A percentile compares a stretch with the other conserved stretches of the same genome.
Evolutionary conservation across 192 early-diverging fungal genomes (phyloP).

Genomic region (Podila epicladia): DNA sequence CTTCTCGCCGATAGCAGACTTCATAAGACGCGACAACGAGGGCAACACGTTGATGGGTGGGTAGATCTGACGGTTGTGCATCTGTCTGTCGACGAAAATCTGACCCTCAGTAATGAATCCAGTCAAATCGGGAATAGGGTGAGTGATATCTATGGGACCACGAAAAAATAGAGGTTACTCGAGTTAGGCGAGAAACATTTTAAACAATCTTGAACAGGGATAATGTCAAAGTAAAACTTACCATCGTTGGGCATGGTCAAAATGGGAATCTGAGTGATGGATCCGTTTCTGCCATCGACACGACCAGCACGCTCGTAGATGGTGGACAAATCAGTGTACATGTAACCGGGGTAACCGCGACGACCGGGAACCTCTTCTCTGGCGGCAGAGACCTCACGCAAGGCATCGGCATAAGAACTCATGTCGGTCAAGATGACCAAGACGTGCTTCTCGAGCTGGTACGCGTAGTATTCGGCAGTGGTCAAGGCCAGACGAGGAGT

Average conservation of each 20-base stretch:
- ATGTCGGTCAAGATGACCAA: constrained; percentile 99
- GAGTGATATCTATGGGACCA: constrained; percentile 88
- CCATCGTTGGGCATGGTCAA: constrained; percentile 99
- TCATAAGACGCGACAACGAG: constrained; percentile 99
- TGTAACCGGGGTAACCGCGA: constrained; percentile 99
- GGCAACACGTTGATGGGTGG: constrained; percentile 99
- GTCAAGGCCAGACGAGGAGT: constrained; percentile 98
- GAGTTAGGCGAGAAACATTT: too few species aligned
- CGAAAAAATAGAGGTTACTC: neutral
- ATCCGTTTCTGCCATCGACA: constrained; percentile 96
- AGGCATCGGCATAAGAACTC: constrained; percentile 99
- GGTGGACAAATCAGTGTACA: constrained; percentile 99
- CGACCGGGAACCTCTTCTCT: constrained; percentile 99
- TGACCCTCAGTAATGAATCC: constrained; percentile 99
- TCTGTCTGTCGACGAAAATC: constrained; percentile 98
- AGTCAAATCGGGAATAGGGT: constrained; percentile 99
- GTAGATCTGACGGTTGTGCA: constrained; percentile 99
- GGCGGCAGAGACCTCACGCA: constrained; percentile 99
- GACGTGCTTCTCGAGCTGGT: constrained; percentile 99
- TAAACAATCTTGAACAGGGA: neutral
- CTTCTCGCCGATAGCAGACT: constrained; percentile 98
- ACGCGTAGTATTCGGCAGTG: constrained; percentile 99
- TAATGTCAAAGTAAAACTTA: constrained; percentile 34
- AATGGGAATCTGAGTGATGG: constrained; percentile 99
- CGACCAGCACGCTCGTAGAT: constrained; percentile 99